These are phyloP conservation scores for Garcileccinum viscosum DNA, from an alignment of 1,284 basidiomycete genomes.

Conservation along the genomic window DNA sequence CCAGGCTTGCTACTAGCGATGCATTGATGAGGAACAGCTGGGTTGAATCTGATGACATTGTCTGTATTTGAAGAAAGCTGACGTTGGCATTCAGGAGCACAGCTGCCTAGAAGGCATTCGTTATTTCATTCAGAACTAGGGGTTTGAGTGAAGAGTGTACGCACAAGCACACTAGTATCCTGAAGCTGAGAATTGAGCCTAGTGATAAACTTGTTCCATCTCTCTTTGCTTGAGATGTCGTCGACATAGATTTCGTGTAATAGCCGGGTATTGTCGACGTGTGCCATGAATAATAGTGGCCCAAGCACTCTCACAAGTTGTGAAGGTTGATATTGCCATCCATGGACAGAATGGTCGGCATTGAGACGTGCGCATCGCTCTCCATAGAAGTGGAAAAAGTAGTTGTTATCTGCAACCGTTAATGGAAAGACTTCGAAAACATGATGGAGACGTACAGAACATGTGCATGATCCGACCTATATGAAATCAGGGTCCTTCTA, in stretches of 20 bases:
- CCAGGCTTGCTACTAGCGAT: slow-evolving; percentile 47
- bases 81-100: slow-evolving; percentile 51
- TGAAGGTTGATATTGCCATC: slow-evolving; percentile 38
- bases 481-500: not conserved
- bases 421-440: not conserved
- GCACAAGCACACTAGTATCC: slow-evolving; percentile 42
- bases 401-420: slow-evolving; percentile 39
- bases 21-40: slow-evolving; percentile 45
- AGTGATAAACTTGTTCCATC: slow-evolving; percentile 42
- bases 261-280: slow-evolving; percentile 46
- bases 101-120: slow-evolving; percentile 37
- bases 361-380: slow-evolving; percentile 56
- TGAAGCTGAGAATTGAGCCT: slow-evolving; percentile 41
- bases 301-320: slow-evolving; percentile 40
- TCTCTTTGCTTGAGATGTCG: slow-evolving; percentile 27
- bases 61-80: slow-evolving; percentile 43
- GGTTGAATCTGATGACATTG: slow-evolving; percentile 25
- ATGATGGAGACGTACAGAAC: slow-evolving; percentile 43
- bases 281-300: slow-evolving; percentile 50
- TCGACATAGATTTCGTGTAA: slow-evolving; percentile 51
- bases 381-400: slow-evolving; percentile 59
- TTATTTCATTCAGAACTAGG: not conserved
- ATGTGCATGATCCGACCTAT: slow-evolving; percentile 53
- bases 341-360: slow-evolving; percentile 49
- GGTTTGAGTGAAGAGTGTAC: slow-evolving; percentile 1